Percentiles rank a stretch among this genome's conserved stretches.
Conservation (phyloP, 2,329 filamentous ascomycete genomes). For the Nakataea oryzae region DNA sequence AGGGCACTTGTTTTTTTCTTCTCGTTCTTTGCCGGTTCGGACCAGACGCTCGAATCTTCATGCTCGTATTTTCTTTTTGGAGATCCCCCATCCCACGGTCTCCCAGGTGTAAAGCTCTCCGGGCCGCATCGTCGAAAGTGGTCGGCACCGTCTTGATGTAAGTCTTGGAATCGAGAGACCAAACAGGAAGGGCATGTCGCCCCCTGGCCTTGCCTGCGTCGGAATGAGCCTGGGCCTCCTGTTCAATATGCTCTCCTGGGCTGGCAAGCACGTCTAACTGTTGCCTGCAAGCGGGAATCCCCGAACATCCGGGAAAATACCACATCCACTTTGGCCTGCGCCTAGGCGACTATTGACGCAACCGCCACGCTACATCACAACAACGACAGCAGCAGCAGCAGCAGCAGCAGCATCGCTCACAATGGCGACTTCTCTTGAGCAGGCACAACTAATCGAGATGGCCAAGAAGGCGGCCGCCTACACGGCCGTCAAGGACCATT, state of each 20-base stretch:
- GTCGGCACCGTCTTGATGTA: not conserved
- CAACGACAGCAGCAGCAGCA: slow-evolving; percentile 9
- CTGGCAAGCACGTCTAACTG: not conserved
- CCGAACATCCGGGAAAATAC: not conserved
- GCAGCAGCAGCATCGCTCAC: not conserved
- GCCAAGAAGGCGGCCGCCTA: slow-evolving; percentile 68
- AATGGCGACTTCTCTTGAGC: slow-evolving; percentile 6
- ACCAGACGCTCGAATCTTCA: not conserved
- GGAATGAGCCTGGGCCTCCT: too few relatives aligned
- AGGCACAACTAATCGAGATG: slow-evolving; percentile 44
- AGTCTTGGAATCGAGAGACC: not conserved
- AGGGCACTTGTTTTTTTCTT: not conserved
- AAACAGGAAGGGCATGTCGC: not conserved
- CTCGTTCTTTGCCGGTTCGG: not conserved
- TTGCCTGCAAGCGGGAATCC: not conserved
- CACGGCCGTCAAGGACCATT: slow-evolving; percentile 64
- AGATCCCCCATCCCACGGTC: not conserved
- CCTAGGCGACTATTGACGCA: not conserved
- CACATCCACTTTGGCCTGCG: not conserved
- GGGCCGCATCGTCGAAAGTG: too few relatives aligned
- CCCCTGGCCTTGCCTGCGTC: not conserved
- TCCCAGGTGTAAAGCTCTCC: not conserved
- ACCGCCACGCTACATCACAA: slow-evolving; percentile 10
- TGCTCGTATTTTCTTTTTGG: not conserved
- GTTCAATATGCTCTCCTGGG: not conserved